These are phyloP conservation scores for Plasmodium reichenowi DNA, from an alignment of 169 alveolate genomes.

Conservation along the genomic window DNA sequence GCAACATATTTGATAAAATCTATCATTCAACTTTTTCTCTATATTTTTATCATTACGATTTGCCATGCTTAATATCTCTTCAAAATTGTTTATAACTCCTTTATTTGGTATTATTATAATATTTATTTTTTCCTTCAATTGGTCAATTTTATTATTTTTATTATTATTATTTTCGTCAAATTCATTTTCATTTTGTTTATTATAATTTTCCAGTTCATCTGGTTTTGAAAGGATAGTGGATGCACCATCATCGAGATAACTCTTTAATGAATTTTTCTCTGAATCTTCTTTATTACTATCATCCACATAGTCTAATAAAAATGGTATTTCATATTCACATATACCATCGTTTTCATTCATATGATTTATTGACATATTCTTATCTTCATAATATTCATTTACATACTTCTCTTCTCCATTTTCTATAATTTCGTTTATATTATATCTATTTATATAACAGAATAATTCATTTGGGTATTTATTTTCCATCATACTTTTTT, in stretches of 20 bases:
- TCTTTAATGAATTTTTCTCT: conserved; percentile 31
- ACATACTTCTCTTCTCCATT: conserved; percentile 12
- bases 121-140: conserved; percentile 48
- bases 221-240: conserved; percentile 43
- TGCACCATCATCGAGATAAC: conserved; percentile 67
- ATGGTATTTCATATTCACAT: conserved; percentile 50
- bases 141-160: background rate
- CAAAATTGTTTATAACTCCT: conserved; percentile 41
- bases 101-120: conserved; percentile 51
- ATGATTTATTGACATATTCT: background rate
- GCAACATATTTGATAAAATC: conserved; percentile 54
- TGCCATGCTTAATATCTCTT: conserved; percentile 40
- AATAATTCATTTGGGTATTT: conserved; percentile 4
- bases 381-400: too few relatives aligned
- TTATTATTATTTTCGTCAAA: background rate
- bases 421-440: conserved; percentile 40
- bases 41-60: conserved; percentile 29
- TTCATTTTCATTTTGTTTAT: conserved; percentile 15
- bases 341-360: conserved; percentile 4
- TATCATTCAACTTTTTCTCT: conserved; percentile 55
- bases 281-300: conserved; percentile 55
- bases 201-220: conserved; percentile 27
- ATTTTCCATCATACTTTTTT: conserved; percentile 26
- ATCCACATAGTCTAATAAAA: conserved; percentile 20
- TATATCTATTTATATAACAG: conserved; percentile 33